Evolutionary conservation across 306 rosid species (phyloP).

Genomic region (Amphicarpaea edgeworthii): DNA sequence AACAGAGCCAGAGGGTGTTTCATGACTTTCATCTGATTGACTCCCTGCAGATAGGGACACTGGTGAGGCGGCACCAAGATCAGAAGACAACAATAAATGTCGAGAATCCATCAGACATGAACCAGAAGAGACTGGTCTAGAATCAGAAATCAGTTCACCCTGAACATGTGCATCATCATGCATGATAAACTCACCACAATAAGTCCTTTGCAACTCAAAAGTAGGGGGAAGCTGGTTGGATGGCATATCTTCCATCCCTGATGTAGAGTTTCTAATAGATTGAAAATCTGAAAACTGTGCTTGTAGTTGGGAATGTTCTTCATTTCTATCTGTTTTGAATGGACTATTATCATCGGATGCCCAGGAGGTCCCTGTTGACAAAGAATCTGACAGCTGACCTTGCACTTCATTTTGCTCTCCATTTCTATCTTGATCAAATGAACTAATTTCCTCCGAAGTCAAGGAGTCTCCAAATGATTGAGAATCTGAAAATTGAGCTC

Average conservation of each 20-base stretch:
- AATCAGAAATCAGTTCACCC: constrained; percentile 52
- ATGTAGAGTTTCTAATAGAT: constrained; percentile 38
- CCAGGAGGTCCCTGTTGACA: constrained; percentile 34
- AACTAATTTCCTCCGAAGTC: constrained; percentile 68
- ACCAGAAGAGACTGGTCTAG: constrained; percentile 53
- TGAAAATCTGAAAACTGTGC: constrained; percentile 47
- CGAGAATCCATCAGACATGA: constrained; percentile 50
- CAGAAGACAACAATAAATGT: constrained; percentile 44
- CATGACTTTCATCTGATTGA: constrained; percentile 50
- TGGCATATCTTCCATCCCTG: constrained; percentile 53
- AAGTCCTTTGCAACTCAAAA: constrained; percentile 46
- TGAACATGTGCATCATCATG: constrained; percentile 44
- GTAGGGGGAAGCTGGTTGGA: constrained; percentile 48
- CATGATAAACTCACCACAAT: constrained; percentile 42
- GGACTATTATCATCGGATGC: constrained; percentile 45
- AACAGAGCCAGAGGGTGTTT: constrained; percentile 44
- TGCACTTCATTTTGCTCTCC: constrained; percentile 42
- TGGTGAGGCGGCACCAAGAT: constrained; percentile 49
- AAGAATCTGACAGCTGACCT: constrained; percentile 38
- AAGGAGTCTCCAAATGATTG: constrained; percentile 72
- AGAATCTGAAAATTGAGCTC: constrained; percentile 68
- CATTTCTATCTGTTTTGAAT: constrained; percentile 42
- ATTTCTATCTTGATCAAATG: constrained; percentile 56
- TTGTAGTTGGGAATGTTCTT: constrained; percentile 33
- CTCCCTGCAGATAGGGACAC: constrained; percentile 41